Evolutionary conservation across 768 basidiomycete species (phyloP), one percentile per base, ranked within the genome.

Genomic region (Tylopilus cervinicoccineus): DNA sequence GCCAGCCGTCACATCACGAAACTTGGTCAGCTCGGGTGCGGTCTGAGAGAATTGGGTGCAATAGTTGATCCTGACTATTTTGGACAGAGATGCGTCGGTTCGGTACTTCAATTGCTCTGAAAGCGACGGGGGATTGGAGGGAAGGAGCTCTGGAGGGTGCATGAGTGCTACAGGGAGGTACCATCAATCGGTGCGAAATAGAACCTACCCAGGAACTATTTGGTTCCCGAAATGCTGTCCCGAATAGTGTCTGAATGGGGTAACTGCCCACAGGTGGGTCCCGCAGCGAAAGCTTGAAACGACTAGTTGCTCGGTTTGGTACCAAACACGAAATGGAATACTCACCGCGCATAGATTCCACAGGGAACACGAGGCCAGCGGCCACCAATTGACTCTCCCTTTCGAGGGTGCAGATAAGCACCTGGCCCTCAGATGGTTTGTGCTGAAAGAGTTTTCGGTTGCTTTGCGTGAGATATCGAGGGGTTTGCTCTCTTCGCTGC

Each of bases 31-130:
- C 22, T 56, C 42, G 14, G 38, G 22, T 14, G 53, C 36, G 1
- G 38, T 48, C 32, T 22, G 45, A 44, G 28, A 38, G 22, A 56
- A 56, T 13, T 44, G 40, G 19, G 42, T 37, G 24, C 32, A 44
- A 33, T 4, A 32, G 38, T 54, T 54, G 5, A 38, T 24, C 22
- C 13, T 49, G 28, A 44, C 13, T 11, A 54, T 43, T 13, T 12
- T 38, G 14, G 41, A 38, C 8, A 17, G 38, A 32, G 40, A 38
- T 17, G 31, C 20, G 33, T 56, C 3, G 7, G 34, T 44, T 31
- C n/a, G 38, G 19, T 13, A 17, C 33, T 3, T 43, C 28, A 56
- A n/a, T 33, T 3, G 23, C 19, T 55, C 42, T 23, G 41, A 50
- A 24, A 27, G 38, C 20, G 14, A 19, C 5, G 38, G 20, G 0